These are phyloP conservation scores for Huntiella bhutanensis DNA, from an alignment of 2,329 filamentous ascomycete species.

Conservation along the genomic window DNA sequence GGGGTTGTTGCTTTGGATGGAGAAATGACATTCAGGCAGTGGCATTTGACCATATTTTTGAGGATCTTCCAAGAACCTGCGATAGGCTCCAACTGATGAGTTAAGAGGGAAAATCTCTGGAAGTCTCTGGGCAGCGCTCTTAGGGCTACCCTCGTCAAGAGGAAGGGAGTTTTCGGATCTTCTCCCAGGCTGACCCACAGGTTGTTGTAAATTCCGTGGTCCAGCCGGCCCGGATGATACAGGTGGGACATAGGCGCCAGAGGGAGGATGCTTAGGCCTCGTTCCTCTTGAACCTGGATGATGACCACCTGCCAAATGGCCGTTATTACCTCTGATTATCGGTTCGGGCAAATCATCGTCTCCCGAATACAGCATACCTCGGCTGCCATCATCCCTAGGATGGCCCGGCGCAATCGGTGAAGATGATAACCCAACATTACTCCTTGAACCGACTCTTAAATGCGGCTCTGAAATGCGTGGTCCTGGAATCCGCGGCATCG, in stretches of 20 bases:
- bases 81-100: constrained; percentile 22
- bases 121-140: neutral
- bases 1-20: constrained; percentile 40
- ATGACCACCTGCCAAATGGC: constrained; percentile 11
- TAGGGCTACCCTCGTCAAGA: neutral
- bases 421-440: constrained; percentile 5
- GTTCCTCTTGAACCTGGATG: constrained; percentile 6
- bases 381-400: neutral
- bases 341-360: constrained; percentile 17
- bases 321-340: constrained; percentile 10
- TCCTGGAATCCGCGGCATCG: constrained; percentile 6
- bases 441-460: constrained; percentile 3
- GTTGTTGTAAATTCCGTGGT: constrained; percentile 14
- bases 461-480: constrained; percentile 6
- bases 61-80: constrained; percentile 36
- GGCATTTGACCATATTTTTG: constrained; percentile 23
- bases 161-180: constrained; percentile 2
- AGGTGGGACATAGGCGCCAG: constrained; percentile 1
- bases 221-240: constrained; percentile 11
- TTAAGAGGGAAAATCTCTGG: constrained; percentile 5
- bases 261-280: constrained; percentile 7
- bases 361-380: constrained; percentile 18
- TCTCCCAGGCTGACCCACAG: constrained; percentile 7
- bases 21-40: constrained; percentile 35
- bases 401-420: constrained; percentile 8